These are phyloP conservation scores for Phytophthora colocasiae DNA, from an alignment of 352 stramenopile genomes.

Conservation along the genomic window DNA sequence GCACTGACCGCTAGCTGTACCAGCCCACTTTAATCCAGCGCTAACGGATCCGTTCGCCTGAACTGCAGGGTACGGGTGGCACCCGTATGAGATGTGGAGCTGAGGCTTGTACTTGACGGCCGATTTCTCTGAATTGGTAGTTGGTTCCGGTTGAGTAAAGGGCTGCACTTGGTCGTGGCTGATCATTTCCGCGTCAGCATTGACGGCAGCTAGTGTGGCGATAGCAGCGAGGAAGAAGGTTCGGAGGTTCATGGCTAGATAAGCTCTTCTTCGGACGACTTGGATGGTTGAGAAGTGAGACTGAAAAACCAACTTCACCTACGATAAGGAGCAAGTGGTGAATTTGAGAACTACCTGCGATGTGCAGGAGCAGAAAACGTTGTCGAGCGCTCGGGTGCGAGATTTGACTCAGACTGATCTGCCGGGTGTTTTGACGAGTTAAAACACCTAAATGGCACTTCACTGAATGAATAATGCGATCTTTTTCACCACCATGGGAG, in stretches of 20 bases:
- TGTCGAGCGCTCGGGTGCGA: background rate
- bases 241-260: background rate
- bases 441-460: too few species aligned
- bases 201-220: background rate
- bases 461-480: too few species aligned
- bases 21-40: slow-evolving; percentile 14
- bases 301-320: too few species aligned
- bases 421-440: too few species aligned
- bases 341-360: background rate
- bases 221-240: slow-evolving; percentile 1
- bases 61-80: slow-evolving; percentile 18
- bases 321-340: too few species aligned
- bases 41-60: slow-evolving; percentile 9
- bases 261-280: background rate
- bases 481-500: too few species aligned
- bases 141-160: slow-evolving; percentile 6
- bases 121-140: slow-evolving; percentile 14
- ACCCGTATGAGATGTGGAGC: slow-evolving; percentile 13
- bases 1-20: slow-evolving; percentile 24
- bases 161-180: slow-evolving; percentile 16
- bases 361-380: slow-evolving; percentile 8
- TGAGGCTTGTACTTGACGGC: slow-evolving; percentile 19
- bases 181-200: slow-evolving; percentile 1
- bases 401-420: background rate
- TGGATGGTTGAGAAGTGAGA: background rate